A percentile compares a stretch with the other conserved stretches of the same genome.
phyloP scores from a whole-genome alignment of 140 eudicot species.

The Ambrosia hybrid region DNA sequence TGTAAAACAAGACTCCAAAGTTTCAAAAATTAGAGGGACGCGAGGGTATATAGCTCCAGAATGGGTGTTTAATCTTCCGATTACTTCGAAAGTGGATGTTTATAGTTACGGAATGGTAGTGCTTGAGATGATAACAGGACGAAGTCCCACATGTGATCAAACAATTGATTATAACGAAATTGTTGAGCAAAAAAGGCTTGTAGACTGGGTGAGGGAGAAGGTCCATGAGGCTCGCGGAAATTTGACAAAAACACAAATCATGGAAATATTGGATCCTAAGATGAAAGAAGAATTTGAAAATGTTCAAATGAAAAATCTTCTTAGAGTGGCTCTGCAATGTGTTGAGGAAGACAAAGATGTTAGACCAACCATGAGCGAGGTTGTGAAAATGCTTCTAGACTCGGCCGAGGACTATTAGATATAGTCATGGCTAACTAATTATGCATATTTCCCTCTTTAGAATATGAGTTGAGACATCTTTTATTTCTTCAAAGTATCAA shows the following conservation, averaged over 20 bases:
- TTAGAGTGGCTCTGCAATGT: slow-evolving; percentile 22
- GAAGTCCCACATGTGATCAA: slow-evolving; percentile 21
- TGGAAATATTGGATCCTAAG: slow-evolving; percentile 5
- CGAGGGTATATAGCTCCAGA: slow-evolving; percentile 45
- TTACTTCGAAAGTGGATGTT: slow-evolving; percentile 43
- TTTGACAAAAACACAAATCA: background rate
- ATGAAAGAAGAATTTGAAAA: background rate
- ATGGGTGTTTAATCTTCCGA: slow-evolving; percentile 29
- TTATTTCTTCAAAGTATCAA: too few species aligned
- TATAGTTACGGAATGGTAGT: slow-evolving; percentile 37
- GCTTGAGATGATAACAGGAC: slow-evolving; percentile 38
- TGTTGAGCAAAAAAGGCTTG: slow-evolving; percentile 14
- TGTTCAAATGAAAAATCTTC: background rate
- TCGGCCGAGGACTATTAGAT: background rate
- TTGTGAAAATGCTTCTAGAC: slow-evolving; percentile 17
- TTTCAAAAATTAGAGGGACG: slow-evolving; percentile 38
- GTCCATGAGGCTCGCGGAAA: slow-evolving; percentile 1
- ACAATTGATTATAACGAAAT: background rate
- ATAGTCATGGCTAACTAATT: background rate
- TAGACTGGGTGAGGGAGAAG: slow-evolving; percentile 26
- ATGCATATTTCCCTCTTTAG: background rate
- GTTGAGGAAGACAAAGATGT: slow-evolving; percentile 22
- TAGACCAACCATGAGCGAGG: slow-evolving; percentile 24
- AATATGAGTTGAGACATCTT: too few species aligned
- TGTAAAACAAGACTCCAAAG: background rate